Base-by-base conservation (phyloP, 129 eudicot species). In the Flaveria linearis region DNA sequence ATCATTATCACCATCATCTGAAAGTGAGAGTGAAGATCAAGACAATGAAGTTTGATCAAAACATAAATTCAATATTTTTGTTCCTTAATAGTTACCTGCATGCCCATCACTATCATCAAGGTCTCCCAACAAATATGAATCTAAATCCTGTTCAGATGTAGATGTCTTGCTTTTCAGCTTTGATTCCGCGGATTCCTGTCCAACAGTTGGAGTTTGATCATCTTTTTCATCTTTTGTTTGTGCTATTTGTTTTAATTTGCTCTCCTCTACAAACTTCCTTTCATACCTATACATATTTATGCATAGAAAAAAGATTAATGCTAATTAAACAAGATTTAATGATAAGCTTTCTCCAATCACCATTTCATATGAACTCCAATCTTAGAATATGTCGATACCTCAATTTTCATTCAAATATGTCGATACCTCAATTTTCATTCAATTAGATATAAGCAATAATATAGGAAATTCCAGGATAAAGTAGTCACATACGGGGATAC, bases 121-220 rank as follows among this genome's bases (percentile, higher is more conserved):
- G 78, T 85, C 92, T 39, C 92, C 92, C 78, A 88, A 64, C 58
- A 88, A 89, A 83, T 80, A 87, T n/a, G 82, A 71, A 75, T 88
- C 92, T 71, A 88, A 74, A 53, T 88, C 92, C 83, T 85, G 92
- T 74, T 85, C 89, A 9, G 89, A 72, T 57, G 82, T 72, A 45
- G 86, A 76, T 46, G 69, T 66, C 82, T 84, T 82, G 56, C 86
- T 81, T 82, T 77, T 76, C 68, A 76, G 82, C 12, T 47, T 43
- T 72, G 77, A 66, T 66, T 18, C 83, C 9, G 57, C 33, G 7
- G 39, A 76, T 67, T 81, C 87, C 26, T 69, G 55, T 66, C 72
- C 84, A 61, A 22, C 72, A 57, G 66, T n/a, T 12, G 20, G 49
- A 74, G 66, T 72, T 73, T 72, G 86, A 86, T 82, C 76, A n/a